phyloP scores from a whole-genome alignment of 108 stramenopile species.

The Fragilaria crotonensis region DNA sequence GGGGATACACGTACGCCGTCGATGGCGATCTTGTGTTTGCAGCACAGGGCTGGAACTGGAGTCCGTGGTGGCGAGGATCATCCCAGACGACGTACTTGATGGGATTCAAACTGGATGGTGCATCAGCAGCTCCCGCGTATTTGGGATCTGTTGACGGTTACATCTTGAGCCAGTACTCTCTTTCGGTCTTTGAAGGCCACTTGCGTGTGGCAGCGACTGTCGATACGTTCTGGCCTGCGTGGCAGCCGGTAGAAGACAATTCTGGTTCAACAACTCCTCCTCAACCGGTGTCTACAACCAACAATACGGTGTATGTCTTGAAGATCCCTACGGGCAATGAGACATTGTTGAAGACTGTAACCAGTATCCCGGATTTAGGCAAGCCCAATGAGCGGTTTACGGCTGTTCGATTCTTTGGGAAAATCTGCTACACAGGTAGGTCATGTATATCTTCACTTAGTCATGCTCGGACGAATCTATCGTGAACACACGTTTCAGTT shows the following conservation, averaged over 20 bases:
- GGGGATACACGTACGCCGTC: slow-evolving; percentile 29
- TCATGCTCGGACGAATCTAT: too few relatives aligned
- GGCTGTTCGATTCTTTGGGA: slow-evolving; percentile 41
- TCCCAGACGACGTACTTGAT: slow-evolving; percentile 24
- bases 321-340: slow-evolving; percentile 3
- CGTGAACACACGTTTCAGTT: too few relatives aligned
- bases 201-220: slow-evolving; percentile 42
- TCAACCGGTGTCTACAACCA: not conserved
- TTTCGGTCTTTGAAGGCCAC: slow-evolving; percentile 26
- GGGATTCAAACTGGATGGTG: slow-evolving; percentile 25
- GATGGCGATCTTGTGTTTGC: slow-evolving; percentile 25
- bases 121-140: slow-evolving; percentile 17
- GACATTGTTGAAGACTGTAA: not conserved
- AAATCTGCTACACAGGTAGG: slow-evolving; percentile 21
- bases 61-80: not conserved
- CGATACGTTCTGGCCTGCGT: not conserved
- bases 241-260: not conserved
- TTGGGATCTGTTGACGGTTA: slow-evolving; percentile 36
- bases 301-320: slow-evolving; percentile 2
- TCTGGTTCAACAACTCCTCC: not conserved
- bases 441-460: too few relatives aligned
- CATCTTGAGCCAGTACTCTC: slow-evolving; percentile 31
- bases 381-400: slow-evolving; percentile 13
- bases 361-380: slow-evolving; percentile 1
- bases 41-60: slow-evolving; percentile 23